Conservation (phyloP, 352 stramenopile genomes). For the Chrysophaeum taylorii region DNA sequence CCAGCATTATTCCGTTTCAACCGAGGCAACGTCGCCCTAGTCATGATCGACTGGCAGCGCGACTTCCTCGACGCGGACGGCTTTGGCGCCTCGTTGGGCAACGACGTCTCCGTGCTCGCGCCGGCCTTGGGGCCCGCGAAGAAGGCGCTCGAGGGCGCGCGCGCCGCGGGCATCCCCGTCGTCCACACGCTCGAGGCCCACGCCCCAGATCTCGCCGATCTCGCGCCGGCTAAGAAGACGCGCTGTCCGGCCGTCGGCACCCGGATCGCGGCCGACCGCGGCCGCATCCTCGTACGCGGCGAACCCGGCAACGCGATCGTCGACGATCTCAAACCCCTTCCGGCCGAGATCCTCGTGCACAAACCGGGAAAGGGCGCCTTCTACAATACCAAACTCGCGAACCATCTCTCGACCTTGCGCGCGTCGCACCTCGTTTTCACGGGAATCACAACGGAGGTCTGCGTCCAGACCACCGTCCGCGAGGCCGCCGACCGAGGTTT, state of each 20-base stretch:
- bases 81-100: slow-evolving; percentile 47
- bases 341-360: slow-evolving; percentile 35
- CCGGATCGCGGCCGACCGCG: slow-evolving; percentile 34
- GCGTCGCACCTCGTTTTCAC: slow-evolving; percentile 44
- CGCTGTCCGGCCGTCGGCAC: slow-evolving; percentile 29
- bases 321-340: slow-evolving; percentile 34
- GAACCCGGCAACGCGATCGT: slow-evolving; percentile 45
- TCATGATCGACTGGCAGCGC: slow-evolving; percentile 39
- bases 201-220: slow-evolving; percentile 41
- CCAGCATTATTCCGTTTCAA: too few relatives aligned
- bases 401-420: slow-evolving; percentile 30
- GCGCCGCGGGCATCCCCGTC: slow-evolving; percentile 33
- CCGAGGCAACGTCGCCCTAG: background rate
- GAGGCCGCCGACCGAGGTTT: slow-evolving; percentile 46
- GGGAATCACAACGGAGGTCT: slow-evolving; percentile 53
- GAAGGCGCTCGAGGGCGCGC: slow-evolving; percentile 30
- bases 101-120: slow-evolving; percentile 39
- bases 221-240: slow-evolving; percentile 34
- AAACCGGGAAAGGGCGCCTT: slow-evolving; percentile 51
- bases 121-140: slow-evolving; percentile 33
- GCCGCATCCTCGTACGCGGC: slow-evolving; percentile 40
- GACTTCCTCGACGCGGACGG: slow-evolving; percentile 42
- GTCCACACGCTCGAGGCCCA: slow-evolving; percentile 49
- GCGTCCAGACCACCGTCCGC: slow-evolving; percentile 53
- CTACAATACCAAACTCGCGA: slow-evolving; percentile 42